Evolutionary conservation across 2,329 filamentous ascomycete genomes (phyloP).

Genomic region (Xylariomycetidae sp.): DNA sequence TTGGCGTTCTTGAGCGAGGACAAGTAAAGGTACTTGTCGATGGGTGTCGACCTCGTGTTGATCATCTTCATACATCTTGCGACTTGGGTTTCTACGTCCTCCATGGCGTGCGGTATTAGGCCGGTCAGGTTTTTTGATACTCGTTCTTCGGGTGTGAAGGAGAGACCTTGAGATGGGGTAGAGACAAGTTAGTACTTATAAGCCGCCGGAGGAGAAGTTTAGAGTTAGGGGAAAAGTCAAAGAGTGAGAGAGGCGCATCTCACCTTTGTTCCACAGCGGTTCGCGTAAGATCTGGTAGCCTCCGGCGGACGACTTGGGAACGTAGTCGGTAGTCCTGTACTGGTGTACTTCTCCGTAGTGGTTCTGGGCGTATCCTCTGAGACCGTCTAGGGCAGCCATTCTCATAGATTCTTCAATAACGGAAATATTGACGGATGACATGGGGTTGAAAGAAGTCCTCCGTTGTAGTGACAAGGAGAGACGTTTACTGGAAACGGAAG

Average conservation of each 20-base stretch:
- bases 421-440: conserved; percentile 51
- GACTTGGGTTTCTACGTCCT: conserved; percentile 56
- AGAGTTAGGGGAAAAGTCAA: conserved; percentile 6
- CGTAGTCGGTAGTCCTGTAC: conserved; percentile 47
- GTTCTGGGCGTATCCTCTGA: conserved; percentile 56
- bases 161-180: conserved; percentile 47
- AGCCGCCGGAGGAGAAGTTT: conserved; percentile 3
- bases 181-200: conserved; percentile 8
- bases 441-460: conserved; percentile 50
- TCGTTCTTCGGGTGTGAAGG: conserved; percentile 61
- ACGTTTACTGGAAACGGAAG: conserved; percentile 48
- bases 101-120: conserved; percentile 60
- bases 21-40: conserved; percentile 83
- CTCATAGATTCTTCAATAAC: conserved; percentile 58
- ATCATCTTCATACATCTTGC: conserved; percentile 71
- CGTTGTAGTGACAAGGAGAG: conserved; percentile 45
- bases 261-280: conserved; percentile 64
- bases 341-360: conserved; percentile 54
- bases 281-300: conserved; percentile 60
- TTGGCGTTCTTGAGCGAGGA: conserved; percentile 71
- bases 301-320: conserved; percentile 45
- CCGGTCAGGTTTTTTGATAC: conserved; percentile 61
- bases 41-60: conserved; percentile 59
- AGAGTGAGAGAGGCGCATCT: conserved; percentile 16
- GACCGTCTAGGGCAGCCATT: conserved; percentile 54